These are phyloP conservation scores for Fusarium pininemorale DNA, from an alignment of 2,329 filamentous ascomycete species.

Conservation along the genomic window DNA sequence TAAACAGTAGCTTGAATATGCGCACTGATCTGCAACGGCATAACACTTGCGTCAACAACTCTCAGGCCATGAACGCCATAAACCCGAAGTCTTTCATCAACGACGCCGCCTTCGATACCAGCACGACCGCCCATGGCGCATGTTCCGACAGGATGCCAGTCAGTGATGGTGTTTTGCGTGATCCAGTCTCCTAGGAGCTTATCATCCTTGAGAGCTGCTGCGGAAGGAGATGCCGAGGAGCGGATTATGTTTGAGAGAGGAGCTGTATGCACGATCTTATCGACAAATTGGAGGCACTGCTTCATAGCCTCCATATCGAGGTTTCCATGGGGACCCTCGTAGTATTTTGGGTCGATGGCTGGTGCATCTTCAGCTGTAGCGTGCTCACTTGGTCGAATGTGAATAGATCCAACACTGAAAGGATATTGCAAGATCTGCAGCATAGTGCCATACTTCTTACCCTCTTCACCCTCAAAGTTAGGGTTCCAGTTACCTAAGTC, in stretches of 20 bases:
- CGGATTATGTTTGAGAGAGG: slow-evolving; percentile 52
- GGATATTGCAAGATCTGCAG: slow-evolving; percentile 62
- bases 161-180: slow-evolving; percentile 42
- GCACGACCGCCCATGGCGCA: slow-evolving; percentile 46
- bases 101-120: slow-evolving; percentile 45
- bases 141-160: slow-evolving; percentile 53
- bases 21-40: slow-evolving; percentile 43
- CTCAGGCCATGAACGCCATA: slow-evolving; percentile 44
- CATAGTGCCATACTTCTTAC: slow-evolving; percentile 59
- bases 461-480: slow-evolving; percentile 44
- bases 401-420: slow-evolving; percentile 58
- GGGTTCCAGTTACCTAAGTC: slow-evolving; percentile 59
- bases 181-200: slow-evolving; percentile 41
- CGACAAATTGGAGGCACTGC: slow-evolving; percentile 50
- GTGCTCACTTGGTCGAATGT: slow-evolving; percentile 47
- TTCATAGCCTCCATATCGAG: slow-evolving; percentile 56
- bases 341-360: slow-evolving; percentile 55
- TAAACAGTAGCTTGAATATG: slow-evolving; percentile 50
- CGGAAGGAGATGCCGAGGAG: slow-evolving; percentile 38
- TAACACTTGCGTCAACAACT: slow-evolving; percentile 45
- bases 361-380: slow-evolving; percentile 42
- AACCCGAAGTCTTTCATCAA: slow-evolving; percentile 43
- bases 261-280: slow-evolving; percentile 50
- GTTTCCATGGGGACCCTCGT: slow-evolving; percentile 48
- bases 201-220: slow-evolving; percentile 23